Conservation (phyloP, 2,329 filamentous ascomycete species). For the Pyrenochaeta sp. region DNA sequence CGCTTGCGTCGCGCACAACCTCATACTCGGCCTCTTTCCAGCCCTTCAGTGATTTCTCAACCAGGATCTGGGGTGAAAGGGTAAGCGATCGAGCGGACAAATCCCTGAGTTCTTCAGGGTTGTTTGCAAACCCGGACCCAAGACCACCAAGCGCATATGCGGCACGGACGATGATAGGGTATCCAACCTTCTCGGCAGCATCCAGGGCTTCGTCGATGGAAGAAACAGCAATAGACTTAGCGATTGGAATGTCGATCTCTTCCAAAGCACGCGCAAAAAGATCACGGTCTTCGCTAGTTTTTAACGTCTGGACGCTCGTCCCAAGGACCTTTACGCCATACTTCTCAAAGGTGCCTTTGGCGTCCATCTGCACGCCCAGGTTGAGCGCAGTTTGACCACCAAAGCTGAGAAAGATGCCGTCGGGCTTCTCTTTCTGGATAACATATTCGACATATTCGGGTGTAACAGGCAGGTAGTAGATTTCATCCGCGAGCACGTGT, state of each 20-base stretch:
- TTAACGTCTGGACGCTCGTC: conserved; percentile 91
- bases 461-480: conserved; percentile 98
- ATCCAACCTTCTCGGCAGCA: conserved; percentile 86
- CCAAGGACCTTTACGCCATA: conserved; percentile 96
- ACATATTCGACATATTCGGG: conserved; percentile 98
- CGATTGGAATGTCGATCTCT: conserved; percentile 97
- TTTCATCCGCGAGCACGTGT: conserved; percentile 93
- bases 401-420: conserved; percentile 97
- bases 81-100: conserved; percentile 92
- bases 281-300: conserved; percentile 95
- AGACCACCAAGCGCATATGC: conserved; percentile 96
- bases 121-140: conserved; percentile 94
- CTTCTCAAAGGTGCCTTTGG: conserved; percentile 92
- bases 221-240: conserved; percentile 90
- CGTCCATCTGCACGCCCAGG: conserved; percentile 96
- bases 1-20: conserved; percentile 93
- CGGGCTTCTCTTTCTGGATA: conserved; percentile 93
- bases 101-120: conserved; percentile 91
- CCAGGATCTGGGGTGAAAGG: conserved; percentile 92
- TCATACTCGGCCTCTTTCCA: conserved; percentile 99
- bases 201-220: conserved; percentile 92
- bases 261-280: conserved; percentile 94
- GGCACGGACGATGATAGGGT: conserved; percentile 97
- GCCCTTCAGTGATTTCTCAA: conserved; percentile 98
- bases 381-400: conserved; percentile 98